Evolutionary conservation across 139 green algal genomes (phyloP).

Genomic region (Parachlorella kessleri): DNA sequence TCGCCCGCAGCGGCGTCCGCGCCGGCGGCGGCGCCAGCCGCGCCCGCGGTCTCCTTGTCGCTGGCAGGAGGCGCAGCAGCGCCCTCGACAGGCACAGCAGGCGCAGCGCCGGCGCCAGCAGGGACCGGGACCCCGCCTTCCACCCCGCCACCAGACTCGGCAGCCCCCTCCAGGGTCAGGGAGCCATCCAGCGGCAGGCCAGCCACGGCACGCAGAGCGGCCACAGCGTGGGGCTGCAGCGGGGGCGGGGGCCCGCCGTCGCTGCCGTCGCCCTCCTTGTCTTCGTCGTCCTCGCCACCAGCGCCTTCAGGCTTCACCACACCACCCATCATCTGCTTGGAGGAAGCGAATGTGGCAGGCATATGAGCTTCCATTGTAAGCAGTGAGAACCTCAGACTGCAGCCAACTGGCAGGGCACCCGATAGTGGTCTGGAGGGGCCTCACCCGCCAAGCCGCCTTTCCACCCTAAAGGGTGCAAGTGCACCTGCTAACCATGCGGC

Average conservation of each 20-base stretch:
- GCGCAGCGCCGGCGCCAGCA: too few relatives aligned
- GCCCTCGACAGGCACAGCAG: neutral
- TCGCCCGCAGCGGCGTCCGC: neutral
- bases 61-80: too few relatives aligned
- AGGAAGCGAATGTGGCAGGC: neutral
- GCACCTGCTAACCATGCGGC: too few relatives aligned
- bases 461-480: too few relatives aligned
- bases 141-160: neutral
- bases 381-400: neutral
- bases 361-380: neutral
- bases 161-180: neutral
- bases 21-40: too few relatives aligned
- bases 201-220: neutral
- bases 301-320: neutral
- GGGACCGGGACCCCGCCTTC: too few relatives aligned
- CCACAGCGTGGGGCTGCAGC: neutral
- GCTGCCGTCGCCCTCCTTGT: neutral
- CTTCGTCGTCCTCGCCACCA: neutral
- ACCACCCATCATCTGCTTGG: neutral
- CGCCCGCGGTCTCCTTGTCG: neutral
- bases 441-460: too few relatives aligned
- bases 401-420: too few relatives aligned
- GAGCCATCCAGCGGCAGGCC: neutral
- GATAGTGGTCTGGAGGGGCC: too few relatives aligned
- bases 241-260: too few relatives aligned